Base-by-base conservation (phyloP, 352 stramenopile genomes). In the Globisporangium cystogenes region DNA sequence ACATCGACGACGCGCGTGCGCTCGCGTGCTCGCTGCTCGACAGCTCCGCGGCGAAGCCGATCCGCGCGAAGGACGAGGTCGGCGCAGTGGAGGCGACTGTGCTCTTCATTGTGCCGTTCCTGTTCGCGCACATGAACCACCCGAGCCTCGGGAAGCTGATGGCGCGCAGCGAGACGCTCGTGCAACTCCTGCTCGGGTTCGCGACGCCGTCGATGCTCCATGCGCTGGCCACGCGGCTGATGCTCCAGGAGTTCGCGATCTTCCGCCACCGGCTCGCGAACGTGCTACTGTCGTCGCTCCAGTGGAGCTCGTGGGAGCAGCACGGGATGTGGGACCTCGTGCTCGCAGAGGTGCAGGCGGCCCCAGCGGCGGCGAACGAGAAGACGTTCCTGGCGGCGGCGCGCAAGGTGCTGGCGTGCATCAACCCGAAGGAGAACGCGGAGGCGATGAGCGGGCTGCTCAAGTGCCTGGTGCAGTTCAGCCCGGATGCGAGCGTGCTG, bases 221-320 rank as follows among this genome's bases (percentile, higher is more conserved):
- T 40, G 52, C 66, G 7, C 60, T 93, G 51, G 83, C 70, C 36
- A 72, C 67, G 3, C 75, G 81, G 21, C 57, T 94, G 23, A 59
- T 89, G 40, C 72, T 89, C n/a, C 66, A 82, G 37, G 82, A 94
- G 48, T 92, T 91, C 54, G 66, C 72, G 7, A 67, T 94, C 44
- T 82, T 91, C 39, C 74, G 76, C 47, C 78, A 69, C n/a, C 81
- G 76, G 1, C 59, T 90, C 16, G 67, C 81, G 16, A 92, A 82
- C 39, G 69, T 90, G 3, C 56, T 93, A 18, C 60, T 92, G 7
- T 81, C 81, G 26, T 93, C 83, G 16, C 62, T 93, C 14, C 63
- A 86, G 48, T 93, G 83, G 83, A 90, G 62, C 15, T 91, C 83
- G 18, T 93, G 81, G 81, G 81, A 93, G 48, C 83, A 93, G 59